Percentiles rank a stretch among this genome's conserved stretches.
These are phyloP conservation scores for Speleostelium caveatum DNA, from an alignment of 78 protist genomes.

Conservation along the genomic window DNA sequence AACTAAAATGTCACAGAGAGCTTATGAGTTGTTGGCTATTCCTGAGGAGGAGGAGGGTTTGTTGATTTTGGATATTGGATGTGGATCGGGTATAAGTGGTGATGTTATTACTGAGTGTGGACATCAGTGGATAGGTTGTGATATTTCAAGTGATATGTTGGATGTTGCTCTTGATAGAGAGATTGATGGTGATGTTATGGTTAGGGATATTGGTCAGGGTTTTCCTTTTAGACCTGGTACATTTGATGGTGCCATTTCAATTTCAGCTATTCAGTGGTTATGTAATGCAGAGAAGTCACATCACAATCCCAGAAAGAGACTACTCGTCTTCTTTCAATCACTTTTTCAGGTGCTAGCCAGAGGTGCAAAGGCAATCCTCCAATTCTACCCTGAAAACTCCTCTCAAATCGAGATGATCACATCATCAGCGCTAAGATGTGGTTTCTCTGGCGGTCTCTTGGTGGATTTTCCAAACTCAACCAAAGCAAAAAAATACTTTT, in stretches of 20 bases:
- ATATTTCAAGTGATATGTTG: constrained; percentile 91
- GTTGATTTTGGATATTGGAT: constrained; percentile 95
- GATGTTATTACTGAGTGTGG: constrained; percentile 92
- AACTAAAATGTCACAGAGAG: constrained; percentile 93
- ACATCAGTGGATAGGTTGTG: constrained; percentile 95
- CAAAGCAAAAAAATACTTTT: constrained; percentile 94
- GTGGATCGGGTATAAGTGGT: constrained; percentile 95
- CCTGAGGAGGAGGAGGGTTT: constrained; percentile 67
- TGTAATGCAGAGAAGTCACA: constrained; percentile 92
- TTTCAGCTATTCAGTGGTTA: constrained; percentile 98
- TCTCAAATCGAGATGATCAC: constrained; percentile 92
- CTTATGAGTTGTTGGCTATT: constrained; percentile 91
- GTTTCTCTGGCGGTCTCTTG: constrained; percentile 97
- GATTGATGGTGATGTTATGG: constrained; percentile 89
- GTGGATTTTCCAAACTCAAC: constrained; percentile 97
- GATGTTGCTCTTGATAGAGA: constrained; percentile 81
- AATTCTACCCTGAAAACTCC: constrained; percentile 94
- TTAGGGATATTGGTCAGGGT: constrained; percentile 95
- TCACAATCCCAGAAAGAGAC: constrained; percentile 89
- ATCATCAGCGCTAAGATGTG: constrained; percentile 88
- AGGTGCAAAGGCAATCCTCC: constrained; percentile 82
- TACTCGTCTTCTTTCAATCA: constrained; percentile 91
- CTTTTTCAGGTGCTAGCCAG: constrained; percentile 82
- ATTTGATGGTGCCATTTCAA: constrained; percentile 92
- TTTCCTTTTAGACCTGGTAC: constrained; percentile 90